Conservation (phyloP, 2,329 filamentous ascomycete genomes). For the Cytospora mali region DNA sequence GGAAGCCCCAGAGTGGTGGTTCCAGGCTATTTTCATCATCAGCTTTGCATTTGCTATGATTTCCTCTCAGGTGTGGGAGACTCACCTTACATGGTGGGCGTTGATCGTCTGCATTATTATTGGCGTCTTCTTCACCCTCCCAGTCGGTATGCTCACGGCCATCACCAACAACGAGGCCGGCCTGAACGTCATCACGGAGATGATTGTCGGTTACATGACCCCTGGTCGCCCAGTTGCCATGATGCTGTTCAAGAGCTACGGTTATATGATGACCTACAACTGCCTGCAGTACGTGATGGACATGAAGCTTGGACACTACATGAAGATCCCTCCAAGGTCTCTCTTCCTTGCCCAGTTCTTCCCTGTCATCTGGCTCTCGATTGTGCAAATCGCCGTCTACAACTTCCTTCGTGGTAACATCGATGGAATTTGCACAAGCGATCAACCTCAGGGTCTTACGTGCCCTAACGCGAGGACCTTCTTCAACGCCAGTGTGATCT, state of each 20-base stretch:
- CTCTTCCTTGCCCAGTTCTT: conserved; percentile 21
- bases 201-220: conserved; percentile 55
- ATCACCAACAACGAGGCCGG: conserved; percentile 40
- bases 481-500: conserved; percentile 43
- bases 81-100: conserved; percentile 26
- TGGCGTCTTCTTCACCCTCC: conserved; percentile 36
- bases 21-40: conserved; percentile 13
- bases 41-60: conserved; percentile 22
- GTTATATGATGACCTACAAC: conserved; percentile 50
- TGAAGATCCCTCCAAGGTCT: conserved; percentile 37
- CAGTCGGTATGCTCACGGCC: conserved; percentile 39
- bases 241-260: conserved; percentile 57
- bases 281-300: conserved; percentile 45
- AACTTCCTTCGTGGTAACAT: conserved; percentile 47
- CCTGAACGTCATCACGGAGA: conserved; percentile 54
- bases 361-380: conserved; percentile 34
- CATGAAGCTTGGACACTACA: conserved; percentile 49
- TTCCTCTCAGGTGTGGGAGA: conserved; percentile 16
- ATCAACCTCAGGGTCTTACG: conserved; percentile 35
- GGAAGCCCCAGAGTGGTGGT: conserved; percentile 26
- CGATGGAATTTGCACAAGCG: conserved; percentile 44
- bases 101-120: conserved; percentile 34
- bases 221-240: conserved; percentile 53
- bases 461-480: conserved; percentile 40
- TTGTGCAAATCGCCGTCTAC: conserved; percentile 47